Evolutionary conservation across 257 asterid species (phyloP).

Genomic region (Primulina eburnea): DNA sequence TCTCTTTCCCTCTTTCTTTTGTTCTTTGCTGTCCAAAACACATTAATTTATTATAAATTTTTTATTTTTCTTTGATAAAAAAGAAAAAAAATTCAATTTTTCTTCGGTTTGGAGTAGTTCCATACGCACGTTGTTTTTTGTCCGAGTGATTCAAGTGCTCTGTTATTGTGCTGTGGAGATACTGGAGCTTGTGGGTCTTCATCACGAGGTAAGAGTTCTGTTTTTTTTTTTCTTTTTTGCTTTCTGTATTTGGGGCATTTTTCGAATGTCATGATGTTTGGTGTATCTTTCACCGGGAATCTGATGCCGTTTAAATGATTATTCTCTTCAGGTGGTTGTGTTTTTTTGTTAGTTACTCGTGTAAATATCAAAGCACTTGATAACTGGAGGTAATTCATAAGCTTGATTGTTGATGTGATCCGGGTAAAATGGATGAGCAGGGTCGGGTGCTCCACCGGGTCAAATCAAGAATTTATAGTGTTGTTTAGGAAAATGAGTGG

Average conservation of each 20-base stretch:
- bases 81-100: too few species aligned
- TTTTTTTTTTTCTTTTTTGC: too few species aligned
- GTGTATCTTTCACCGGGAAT: slow-evolving; percentile 16
- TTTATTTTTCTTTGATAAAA: too few species aligned
- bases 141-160: slow-evolving; percentile 17
- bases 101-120: slow-evolving; percentile 1
- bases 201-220: slow-evolving; percentile 19
- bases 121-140: not conserved
- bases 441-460: too few species aligned
- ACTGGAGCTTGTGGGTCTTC: slow-evolving; percentile 11
- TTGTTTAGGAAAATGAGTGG: too few species aligned
- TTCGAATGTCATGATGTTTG: not conserved
- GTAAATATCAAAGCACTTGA: not conserved
- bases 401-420: too few species aligned
- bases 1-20: slow-evolving; percentile 31
- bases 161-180: not conserved
- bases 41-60: not conserved
- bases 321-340: slow-evolving; percentile 2
- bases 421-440: too few species aligned
- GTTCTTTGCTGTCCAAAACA: not conserved
- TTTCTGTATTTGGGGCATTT: not conserved
- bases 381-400: not conserved
- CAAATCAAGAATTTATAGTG: too few species aligned
- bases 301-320: not conserved
- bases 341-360: slow-evolving; percentile 2